Evolutionary conservation across 306 rosid species (phyloP).

Genomic region (Chamaecrista fasciculata): DNA sequence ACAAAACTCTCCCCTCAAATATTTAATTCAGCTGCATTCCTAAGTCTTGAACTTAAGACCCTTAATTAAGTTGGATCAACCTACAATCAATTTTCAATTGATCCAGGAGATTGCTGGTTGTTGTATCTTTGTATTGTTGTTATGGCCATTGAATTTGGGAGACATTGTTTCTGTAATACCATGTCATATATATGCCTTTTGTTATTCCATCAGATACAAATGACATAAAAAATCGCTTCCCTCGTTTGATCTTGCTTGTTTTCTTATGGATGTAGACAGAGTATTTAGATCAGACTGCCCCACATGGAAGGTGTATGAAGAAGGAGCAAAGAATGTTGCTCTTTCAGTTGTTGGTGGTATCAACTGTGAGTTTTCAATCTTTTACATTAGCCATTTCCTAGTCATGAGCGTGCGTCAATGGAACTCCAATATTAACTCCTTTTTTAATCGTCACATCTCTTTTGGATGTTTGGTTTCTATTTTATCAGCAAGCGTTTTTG

Average conservation of each 20-base stretch:
- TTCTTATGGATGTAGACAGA: slow-evolving; percentile 54
- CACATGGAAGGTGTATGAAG: slow-evolving; percentile 82
- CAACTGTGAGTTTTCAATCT: slow-evolving; percentile 66
- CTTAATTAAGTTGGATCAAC: too few species aligned
- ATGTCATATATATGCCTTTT: slow-evolving; percentile 1
- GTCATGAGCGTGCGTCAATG: slow-evolving; percentile 23
- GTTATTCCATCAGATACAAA: slow-evolving; percentile 12
- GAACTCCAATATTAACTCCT: slow-evolving; percentile 8
- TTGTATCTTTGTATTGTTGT: not conserved
- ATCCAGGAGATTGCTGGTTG: too few species aligned
- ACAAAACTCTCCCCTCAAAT: too few species aligned
- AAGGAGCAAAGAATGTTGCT: slow-evolving; percentile 88
- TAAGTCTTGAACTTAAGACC: too few species aligned
- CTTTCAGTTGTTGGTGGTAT: slow-evolving; percentile 86
- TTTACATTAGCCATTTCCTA: slow-evolving; percentile 11
- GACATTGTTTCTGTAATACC: slow-evolving; percentile 14
- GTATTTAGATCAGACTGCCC: slow-evolving; percentile 70
- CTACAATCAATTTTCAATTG: too few species aligned
- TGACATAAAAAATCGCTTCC: slow-evolving; percentile 5
- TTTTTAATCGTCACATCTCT: not conserved
- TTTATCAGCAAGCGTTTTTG: slow-evolving; percentile 85
- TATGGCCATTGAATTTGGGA: slow-evolving; percentile 7
- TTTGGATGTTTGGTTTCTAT: slow-evolving; percentile 26
- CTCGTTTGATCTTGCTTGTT: slow-evolving; percentile 34
- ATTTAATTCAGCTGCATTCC: too few species aligned